phyloP scores from a whole-genome alignment of 139 green algal genomes.

The Closterium sp. region DNA sequence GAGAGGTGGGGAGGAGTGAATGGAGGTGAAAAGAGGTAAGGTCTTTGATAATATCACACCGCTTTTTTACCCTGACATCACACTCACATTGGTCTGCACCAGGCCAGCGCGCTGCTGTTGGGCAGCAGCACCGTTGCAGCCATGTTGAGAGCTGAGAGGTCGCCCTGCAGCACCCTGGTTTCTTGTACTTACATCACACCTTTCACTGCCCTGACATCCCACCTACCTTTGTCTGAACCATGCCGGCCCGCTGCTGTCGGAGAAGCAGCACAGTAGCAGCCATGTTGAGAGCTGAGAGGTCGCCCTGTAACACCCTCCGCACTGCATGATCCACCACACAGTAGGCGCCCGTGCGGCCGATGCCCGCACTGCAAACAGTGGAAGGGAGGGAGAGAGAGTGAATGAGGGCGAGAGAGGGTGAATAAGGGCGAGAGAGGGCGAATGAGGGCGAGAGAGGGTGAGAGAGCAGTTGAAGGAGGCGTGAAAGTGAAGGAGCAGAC shows the following conservation, averaged over 20 bases:
- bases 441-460: background rate
- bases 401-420: background rate
- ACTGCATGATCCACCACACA: constrained; percentile 75
- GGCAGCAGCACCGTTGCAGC: constrained; percentile 59
- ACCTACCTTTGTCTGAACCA: constrained; percentile 69
- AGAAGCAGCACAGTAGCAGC: constrained; percentile 64
- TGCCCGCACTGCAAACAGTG: constrained; percentile 65
- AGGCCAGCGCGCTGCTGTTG: constrained; percentile 77
- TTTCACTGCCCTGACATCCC: too few species aligned
- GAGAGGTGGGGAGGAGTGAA: too few species aligned
- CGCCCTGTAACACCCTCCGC: constrained; percentile 47
- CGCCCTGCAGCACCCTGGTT: constrained; percentile 47
- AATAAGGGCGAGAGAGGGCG: too few species aligned
- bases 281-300: constrained; percentile 63
- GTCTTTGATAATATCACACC: too few species aligned
- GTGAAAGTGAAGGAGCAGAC: too few species aligned
- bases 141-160: constrained; percentile 63
- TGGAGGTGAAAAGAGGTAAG: too few species aligned
- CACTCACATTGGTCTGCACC: constrained; percentile 65
- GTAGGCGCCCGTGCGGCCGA: constrained; percentile 83
- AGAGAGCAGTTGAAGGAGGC: background rate
- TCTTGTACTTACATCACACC: too few species aligned
- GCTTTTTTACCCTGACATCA: too few species aligned
- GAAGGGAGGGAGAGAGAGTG: background rate
- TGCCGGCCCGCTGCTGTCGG: constrained; percentile 75